Conservation (phyloP, 192 early-diverging fungal species). For the Gryganskiella cystojenkinii region DNA sequence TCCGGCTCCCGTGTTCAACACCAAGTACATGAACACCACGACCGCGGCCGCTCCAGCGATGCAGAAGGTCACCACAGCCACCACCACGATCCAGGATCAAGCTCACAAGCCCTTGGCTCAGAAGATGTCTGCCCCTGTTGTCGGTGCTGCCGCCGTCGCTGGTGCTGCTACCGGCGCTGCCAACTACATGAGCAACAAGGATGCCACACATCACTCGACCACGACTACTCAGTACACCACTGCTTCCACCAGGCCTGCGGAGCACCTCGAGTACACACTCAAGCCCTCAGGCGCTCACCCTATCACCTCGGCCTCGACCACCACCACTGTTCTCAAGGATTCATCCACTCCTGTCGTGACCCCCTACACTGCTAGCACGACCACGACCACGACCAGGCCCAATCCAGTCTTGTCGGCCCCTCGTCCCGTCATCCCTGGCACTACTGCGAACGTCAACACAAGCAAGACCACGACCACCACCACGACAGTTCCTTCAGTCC, state of each 20-base stretch:
- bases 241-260: not conserved
- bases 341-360: too few relatives aligned
- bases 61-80: not conserved
- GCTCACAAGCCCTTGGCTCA: not conserved
- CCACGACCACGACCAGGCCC: not conserved
- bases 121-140: not conserved
- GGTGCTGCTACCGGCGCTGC: not conserved
- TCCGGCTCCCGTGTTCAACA: conserved; percentile 1
- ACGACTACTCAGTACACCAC: not conserved
- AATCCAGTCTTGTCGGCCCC: conserved; percentile 4
- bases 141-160: not conserved
- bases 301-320: not conserved
- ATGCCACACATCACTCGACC: not conserved
- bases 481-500: too few relatives aligned
- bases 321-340: not conserved
- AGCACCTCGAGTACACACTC: not conserved
- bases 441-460: not conserved
- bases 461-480: conserved; percentile 8
- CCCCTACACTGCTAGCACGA: not conserved
- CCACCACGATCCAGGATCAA: not conserved
- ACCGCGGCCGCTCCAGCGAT: not conserved
- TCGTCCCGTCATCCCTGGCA: not conserved
- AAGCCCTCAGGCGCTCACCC: not conserved
- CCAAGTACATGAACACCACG: not conserved
- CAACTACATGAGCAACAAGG: not conserved